A percentile compares a stretch with the other conserved stretches of the same genome.
phyloP scores from a whole-genome alignment of 2,329 filamentous ascomycete species.

The Conoideocrella luteorostrata region DNA sequence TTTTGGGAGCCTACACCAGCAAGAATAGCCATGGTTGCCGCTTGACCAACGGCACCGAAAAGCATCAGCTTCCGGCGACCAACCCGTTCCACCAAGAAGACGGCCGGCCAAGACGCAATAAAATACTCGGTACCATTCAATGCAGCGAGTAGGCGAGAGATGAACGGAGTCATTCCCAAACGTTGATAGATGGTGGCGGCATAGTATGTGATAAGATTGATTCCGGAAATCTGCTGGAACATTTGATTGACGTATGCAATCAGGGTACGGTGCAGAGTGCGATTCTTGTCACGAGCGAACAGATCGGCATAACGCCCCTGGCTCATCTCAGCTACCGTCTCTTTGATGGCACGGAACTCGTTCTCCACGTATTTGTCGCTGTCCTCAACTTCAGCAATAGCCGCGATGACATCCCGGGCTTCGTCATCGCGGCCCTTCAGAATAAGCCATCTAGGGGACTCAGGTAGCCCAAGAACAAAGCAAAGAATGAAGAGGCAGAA shows the following conservation, averaged over 20 bases:
- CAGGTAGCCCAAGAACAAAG: conserved; percentile 46
- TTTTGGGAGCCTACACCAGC: conserved; percentile 48
- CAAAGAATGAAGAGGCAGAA: conserved; percentile 53
- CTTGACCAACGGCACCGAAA: conserved; percentile 58
- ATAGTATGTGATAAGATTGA: conserved; percentile 59
- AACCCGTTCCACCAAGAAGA: conserved; percentile 58
- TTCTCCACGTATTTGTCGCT: conserved; percentile 52
- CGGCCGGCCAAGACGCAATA: conserved; percentile 56
- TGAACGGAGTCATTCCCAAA: conserved; percentile 45
- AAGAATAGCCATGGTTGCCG: conserved; percentile 57
- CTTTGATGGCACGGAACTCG: conserved; percentile 55
- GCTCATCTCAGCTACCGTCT: conserved; percentile 62
- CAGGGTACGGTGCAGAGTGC: conserved; percentile 51
- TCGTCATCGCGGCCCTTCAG: conserved; percentile 41
- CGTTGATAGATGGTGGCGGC: conserved; percentile 52
- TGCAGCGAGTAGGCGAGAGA: conserved; percentile 50
- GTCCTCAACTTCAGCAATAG: conserved; percentile 46
- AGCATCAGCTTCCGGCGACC: conserved; percentile 67
- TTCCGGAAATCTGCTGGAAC: conserved; percentile 59
- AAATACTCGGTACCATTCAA: conserved; percentile 43
- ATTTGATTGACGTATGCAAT: conserved; percentile 57
- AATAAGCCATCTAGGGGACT: conserved; percentile 45
- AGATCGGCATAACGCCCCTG: conserved; percentile 54
- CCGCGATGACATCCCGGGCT: conserved; percentile 39
- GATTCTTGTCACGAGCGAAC: conserved; percentile 52